These are phyloP conservation scores for Sphenostylis stenocarpa DNA, from an alignment of 306 rosid species.

Conservation along the genomic window DNA sequence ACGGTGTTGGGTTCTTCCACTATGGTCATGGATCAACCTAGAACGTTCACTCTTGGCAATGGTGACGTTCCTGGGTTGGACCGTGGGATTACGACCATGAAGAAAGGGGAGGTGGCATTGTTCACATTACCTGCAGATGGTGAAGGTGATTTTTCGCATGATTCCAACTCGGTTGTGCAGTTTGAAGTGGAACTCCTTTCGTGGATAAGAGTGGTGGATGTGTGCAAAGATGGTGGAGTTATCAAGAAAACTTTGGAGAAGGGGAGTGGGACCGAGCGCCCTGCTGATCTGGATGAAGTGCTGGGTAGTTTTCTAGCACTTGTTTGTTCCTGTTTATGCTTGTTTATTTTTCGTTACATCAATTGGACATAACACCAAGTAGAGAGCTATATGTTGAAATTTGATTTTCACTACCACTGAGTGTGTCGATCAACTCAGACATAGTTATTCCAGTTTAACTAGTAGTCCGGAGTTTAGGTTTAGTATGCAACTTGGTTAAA, in stretches of 20 bases:
- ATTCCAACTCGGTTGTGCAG: conserved; percentile 36
- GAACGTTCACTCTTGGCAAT: conserved; percentile 52
- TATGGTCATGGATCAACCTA: background rate
- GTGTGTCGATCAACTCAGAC: background rate
- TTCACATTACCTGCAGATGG: conserved; percentile 47
- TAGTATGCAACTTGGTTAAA: too few species aligned
- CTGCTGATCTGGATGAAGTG: conserved; percentile 68
- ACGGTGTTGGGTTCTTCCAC: conserved; percentile 47
- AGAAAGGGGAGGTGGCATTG: conserved; percentile 59
- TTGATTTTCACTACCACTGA: background rate
- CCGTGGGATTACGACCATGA: conserved; percentile 56
- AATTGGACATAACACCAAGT: conserved; percentile 10
- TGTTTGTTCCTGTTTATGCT: background rate
- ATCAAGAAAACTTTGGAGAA: conserved; percentile 61
- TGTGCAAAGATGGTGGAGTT: conserved; percentile 67
- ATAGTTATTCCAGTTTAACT: background rate
- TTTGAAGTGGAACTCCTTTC: conserved; percentile 69
- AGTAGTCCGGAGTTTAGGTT: background rate
- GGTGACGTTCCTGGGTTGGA: conserved; percentile 51
- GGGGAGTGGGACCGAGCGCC: conserved; percentile 44
- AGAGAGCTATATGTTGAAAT: background rate
- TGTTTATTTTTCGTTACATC: background rate
- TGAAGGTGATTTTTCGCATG: conserved; percentile 26
- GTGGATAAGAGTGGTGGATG: conserved; percentile 59
- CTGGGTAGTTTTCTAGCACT: conserved; percentile 50